Conservation (phyloP, 768 basidiomycete species). For the Mycena leptocephala region DNA sequence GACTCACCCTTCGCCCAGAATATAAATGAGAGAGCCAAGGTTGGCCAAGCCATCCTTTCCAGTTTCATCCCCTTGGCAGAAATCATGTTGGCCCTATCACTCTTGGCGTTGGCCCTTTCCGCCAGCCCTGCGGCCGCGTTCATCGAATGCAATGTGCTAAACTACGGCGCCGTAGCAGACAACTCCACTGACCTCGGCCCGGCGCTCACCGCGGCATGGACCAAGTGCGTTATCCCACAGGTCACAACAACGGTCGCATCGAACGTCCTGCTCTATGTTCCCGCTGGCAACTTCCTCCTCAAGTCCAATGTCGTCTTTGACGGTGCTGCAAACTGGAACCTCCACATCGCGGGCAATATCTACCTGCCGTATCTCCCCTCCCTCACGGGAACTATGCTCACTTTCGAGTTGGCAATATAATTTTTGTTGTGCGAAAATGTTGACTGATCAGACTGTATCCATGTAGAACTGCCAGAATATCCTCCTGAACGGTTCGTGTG, state of each 20-base stretch:
- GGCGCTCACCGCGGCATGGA: conserved; percentile 41
- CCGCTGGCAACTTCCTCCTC: conserved; percentile 41
- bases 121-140: conserved; percentile 17
- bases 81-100: conserved; percentile 11
- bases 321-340: conserved; percentile 40
- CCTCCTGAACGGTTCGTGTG: conserved; percentile 27
- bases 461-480: conserved; percentile 39
- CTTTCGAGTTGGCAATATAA: conserved; percentile 36
- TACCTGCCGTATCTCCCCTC: conserved; percentile 37
- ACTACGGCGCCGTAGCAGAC: conserved; percentile 43
- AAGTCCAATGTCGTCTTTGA: conserved; percentile 37
- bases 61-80: background rate
- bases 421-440: background rate
- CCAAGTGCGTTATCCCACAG: conserved; percentile 38
- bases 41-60: background rate
- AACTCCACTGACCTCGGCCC: conserved; percentile 44
- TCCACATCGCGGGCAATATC: conserved; percentile 41
- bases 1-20: background rate
- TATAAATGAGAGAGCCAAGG: background rate
- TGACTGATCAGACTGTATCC: background rate
- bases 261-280: conserved; percentile 41
- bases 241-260: conserved; percentile 36
- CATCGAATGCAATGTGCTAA: conserved; percentile 43
- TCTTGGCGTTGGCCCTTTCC: conserved; percentile 24
- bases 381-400: conserved; percentile 43